Base-by-base conservation (phyloP, 164 flowering plant genomes). In the Dillenia suffruticosa region DNA sequence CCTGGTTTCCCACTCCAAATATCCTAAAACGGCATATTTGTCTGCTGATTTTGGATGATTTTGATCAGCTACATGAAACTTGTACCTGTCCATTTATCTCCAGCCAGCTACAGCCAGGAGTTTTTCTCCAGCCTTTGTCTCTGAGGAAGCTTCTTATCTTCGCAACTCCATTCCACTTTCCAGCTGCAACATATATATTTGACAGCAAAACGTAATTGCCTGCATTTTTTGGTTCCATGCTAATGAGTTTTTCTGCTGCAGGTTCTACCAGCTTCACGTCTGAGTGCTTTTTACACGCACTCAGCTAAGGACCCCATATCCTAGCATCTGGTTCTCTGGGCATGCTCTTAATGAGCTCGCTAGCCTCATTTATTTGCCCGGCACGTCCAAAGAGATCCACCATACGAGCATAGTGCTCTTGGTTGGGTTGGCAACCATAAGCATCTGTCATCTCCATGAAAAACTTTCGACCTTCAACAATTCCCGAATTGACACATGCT, bases 401-500 rank as follows among this genome's bases (percentile, higher is more conserved):
- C 84, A 87, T 76, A 66, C 82, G 83, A 48, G 84, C 85, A 65
- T 86, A 84, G 68, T 86, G 92, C 59, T 86, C 92, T 56, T 79
- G 83, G 49, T 62, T 65, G 51, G 89, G 89, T 58, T 40, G 62
- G 63, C 52, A 77, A 44, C 65, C 58, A 57, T 79, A 76, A 9
- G 44, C 63, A 43, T 77, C 77, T 9, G 40, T 62, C 92, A 86
- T 86, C 71, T 77, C 80, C 44, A 68, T 72, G 73, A 84, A 84
- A 65, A 62, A 66, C 10, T 61, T 69, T 71, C 78, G 65, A 10
- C 87, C 89, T 68, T 75, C 57, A 46, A 86, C 78, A 46, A 73
- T 69, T 17, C 92, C 92, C n/a, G 82, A 76, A 67, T 86, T 79
- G 16, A 79, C 85, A 61, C 87, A 86, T 48, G 87, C 83, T 15